These are phyloP conservation scores for Carex myosuroides DNA, from an alignment of 176 grass and related monocot species.

Conservation along the genomic window DNA sequence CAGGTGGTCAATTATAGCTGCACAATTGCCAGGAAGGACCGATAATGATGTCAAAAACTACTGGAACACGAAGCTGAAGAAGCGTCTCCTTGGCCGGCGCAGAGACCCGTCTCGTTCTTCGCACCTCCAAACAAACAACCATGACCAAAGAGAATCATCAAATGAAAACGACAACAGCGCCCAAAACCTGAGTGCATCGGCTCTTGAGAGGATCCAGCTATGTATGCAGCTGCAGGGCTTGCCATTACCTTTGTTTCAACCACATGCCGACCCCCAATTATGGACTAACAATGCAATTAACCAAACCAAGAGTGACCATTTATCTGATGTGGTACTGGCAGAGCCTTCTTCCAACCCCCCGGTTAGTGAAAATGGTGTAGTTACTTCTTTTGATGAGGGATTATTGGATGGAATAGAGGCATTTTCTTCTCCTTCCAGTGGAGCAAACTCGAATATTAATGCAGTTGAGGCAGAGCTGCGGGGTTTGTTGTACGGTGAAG, in stretches of 20 bases:
- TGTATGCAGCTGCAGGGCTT: constrained; percentile 74
- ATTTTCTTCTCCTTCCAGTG: constrained; percentile 41
- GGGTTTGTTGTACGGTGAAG: constrained; percentile 51
- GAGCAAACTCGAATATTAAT: constrained; percentile 33
- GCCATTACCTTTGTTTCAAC: constrained; percentile 25
- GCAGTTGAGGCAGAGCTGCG: constrained; percentile 62
- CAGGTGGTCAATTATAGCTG: constrained; percentile 98
- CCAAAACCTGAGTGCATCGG: constrained; percentile 52
- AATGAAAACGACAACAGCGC: constrained; percentile 12
- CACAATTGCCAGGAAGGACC: constrained; percentile 84
- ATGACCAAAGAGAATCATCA: background rate
- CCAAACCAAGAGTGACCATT: constrained; percentile 18
- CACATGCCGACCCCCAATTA: constrained; percentile 27
- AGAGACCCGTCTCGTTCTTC: constrained; percentile 32
- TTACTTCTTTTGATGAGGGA: constrained; percentile 25
- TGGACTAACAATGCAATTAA: constrained; percentile 28
- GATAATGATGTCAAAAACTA: constrained; percentile 98
- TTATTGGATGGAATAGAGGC: constrained; percentile 22
- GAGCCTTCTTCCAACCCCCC: constrained; percentile 22
- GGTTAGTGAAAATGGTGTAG: constrained; percentile 19
- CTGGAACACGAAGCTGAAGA: constrained; percentile 99
- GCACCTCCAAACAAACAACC: constrained; percentile 11
- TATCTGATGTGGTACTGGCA: background rate
- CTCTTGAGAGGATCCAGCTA: constrained; percentile 82
- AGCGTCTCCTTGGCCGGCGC: constrained; percentile 60